phyloP scores from a whole-genome alignment of 2,329 filamentous ascomycete species.

The Colletotrichum shisoi region DNA sequence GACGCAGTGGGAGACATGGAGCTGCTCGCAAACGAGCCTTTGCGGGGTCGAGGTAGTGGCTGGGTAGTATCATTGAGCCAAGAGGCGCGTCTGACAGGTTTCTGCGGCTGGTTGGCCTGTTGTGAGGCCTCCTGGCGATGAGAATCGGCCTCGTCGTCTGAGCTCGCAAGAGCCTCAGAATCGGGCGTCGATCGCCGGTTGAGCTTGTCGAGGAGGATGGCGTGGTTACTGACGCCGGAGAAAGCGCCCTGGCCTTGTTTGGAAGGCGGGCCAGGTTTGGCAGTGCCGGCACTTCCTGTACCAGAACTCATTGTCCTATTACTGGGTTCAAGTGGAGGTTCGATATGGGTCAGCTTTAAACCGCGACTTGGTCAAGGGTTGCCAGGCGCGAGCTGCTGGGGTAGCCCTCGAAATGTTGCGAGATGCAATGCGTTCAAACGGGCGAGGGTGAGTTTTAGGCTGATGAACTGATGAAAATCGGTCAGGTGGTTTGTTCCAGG shows the following conservation, averaged over 20 bases:
- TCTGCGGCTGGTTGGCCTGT: conserved; percentile 60
- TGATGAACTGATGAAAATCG: background rate
- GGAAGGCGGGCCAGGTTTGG: conserved; percentile 59
- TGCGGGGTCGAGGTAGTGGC: conserved; percentile 68
- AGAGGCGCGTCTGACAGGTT: conserved; percentile 75
- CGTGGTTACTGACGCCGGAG: conserved; percentile 64
- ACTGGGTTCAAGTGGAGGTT: background rate
- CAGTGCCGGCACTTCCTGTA: conserved; percentile 45
- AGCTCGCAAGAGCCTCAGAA: conserved; percentile 91
- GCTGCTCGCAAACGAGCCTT: conserved; percentile 77
- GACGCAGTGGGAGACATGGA: conserved; percentile 82
- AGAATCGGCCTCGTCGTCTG: conserved; percentile 86
- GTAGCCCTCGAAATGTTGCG: background rate
- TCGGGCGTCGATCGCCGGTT: conserved; percentile 88
- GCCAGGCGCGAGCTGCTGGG: background rate
- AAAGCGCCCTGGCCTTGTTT: conserved; percentile 61
- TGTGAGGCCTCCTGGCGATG: conserved; percentile 63
- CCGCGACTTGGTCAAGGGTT: background rate
- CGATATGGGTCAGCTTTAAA: conserved; percentile 11
- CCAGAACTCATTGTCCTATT: conserved; percentile 58
- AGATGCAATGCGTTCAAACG: conserved; percentile 23
- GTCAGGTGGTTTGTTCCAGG: conserved; percentile 37
- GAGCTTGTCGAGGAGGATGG: conserved; percentile 75
- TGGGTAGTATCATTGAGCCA: conserved; percentile 87
- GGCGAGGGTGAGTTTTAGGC: background rate